Evolutionary conservation across 352 stramenopile genomes (phyloP), one percentile per base, ranked within the genome.

Genomic region (Thraustochytrium striatum): DNA sequence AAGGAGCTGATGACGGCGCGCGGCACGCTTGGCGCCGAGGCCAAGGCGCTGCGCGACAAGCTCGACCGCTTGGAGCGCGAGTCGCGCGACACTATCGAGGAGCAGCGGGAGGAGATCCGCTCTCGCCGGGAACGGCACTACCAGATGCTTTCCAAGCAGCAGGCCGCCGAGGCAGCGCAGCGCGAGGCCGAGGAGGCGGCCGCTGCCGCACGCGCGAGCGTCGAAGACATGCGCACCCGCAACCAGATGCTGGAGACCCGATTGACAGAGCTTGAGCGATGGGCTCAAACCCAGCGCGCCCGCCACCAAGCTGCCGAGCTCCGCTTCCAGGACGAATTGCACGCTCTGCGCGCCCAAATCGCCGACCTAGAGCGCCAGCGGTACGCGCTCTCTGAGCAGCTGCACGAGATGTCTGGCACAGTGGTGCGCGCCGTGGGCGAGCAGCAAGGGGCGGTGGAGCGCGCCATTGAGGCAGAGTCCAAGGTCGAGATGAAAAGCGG

Each of bases 361-460:
- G 11, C 25, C 3, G 44, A 41, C 8, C 19, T 61, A 0, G 65
- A 75, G 41, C n/a, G 36, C 8, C 41, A 75, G 47, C 32, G 65
- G 3, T 30, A 25, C 3, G 65, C 65, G 1, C 50, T 75, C 32
- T 36, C 44, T 9, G 9, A 47, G 44, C 65, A 75, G 65, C 65
- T 75, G 25, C 65, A 75, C 44, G 65, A 75, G 47, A 75, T 75
- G 65, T 75, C 65, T 3, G 41, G 41, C 3, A 75, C 65, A 0
- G 65, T 75, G 19, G 9, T 75, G 8, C 61, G 50, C 16, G 65
- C 65, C 19, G 65, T 75, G n/a, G 65, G 68, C 28, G 68, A 75
- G 39, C 65, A 75, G 39, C 43, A 30, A 7, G 65, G 52, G 11
- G 65, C 65, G 16, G 50, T 75, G n/a, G 65, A 75, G 11, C 41